phyloP scores from a whole-genome alignment of 2,329 filamentous ascomycete species.

The Colletotrichum limetticola region DNA sequence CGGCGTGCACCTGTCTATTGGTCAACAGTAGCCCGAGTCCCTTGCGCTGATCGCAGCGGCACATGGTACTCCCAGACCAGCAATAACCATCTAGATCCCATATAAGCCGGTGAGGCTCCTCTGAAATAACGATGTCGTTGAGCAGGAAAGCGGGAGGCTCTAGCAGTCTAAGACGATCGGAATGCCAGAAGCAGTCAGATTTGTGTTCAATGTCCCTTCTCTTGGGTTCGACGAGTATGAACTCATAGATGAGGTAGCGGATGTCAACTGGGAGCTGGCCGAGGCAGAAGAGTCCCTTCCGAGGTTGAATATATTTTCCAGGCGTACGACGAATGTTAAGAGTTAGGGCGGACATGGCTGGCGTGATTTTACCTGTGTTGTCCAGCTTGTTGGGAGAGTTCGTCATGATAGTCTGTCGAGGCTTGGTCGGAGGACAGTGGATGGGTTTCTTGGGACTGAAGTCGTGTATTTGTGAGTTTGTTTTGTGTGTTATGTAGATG shows the following conservation, averaged over 20 bases:
- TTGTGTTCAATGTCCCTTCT: neutral
- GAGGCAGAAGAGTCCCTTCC: neutral
- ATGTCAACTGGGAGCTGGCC: neutral
- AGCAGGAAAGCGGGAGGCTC: neutral
- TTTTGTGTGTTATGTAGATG: neutral
- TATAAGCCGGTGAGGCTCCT: neutral
- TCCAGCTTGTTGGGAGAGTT: neutral
- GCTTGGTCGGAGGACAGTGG: neutral
- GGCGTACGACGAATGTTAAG: neutral
- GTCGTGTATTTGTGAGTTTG: neutral
- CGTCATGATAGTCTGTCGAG: neutral
- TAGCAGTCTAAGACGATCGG: no score
- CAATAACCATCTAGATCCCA: neutral
- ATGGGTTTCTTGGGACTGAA: neutral
- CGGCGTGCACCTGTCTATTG: neutral
- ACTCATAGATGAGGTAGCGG: neutral
- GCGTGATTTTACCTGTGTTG: neutral
- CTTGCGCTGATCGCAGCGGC: neutral
- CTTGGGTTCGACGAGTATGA: neutral
- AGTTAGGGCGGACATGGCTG: neutral
- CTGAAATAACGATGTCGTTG: neutral
- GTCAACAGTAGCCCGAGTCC: neutral
- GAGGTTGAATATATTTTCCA: neutral
- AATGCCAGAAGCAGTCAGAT: neutral
- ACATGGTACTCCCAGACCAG: neutral